These are phyloP conservation scores for Chlamydomonas incerta DNA, from an alignment of 139 green algal species.

Conservation along the genomic window DNA sequence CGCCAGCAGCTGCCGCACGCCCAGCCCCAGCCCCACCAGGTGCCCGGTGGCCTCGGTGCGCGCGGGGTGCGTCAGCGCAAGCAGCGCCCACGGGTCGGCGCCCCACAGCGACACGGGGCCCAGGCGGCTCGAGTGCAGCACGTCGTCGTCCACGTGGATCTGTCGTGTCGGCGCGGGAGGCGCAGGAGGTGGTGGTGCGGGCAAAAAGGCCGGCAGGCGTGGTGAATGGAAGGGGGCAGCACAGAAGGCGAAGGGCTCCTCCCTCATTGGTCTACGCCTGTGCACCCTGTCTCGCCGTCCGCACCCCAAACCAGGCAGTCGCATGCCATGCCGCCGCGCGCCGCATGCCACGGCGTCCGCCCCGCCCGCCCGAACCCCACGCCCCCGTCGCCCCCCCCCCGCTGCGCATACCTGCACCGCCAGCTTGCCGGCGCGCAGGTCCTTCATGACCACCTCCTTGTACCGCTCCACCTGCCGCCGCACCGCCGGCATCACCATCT, in stretches of 20 bases:
- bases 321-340: too few relatives aligned
- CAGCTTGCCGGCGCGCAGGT: slow-evolving; percentile 11
- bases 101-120: slow-evolving; percentile 10
- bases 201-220: too few relatives aligned
- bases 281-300: too few relatives aligned
- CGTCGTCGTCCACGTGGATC: slow-evolving; percentile 41
- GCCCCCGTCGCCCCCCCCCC: neutral
- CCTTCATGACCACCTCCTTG: slow-evolving; percentile 17
- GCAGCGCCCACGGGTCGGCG: slow-evolving; percentile 30
- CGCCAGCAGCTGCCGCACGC: slow-evolving; percentile 34
- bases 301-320: too few relatives aligned
- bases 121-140: neutral
- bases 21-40: slow-evolving; percentile 35
- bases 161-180: neutral
- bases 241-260: too few relatives aligned
- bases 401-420: slow-evolving; percentile 7
- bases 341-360: too few relatives aligned
- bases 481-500: neutral
- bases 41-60: slow-evolving; percentile 19
- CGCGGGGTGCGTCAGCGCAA: slow-evolving; percentile 11
- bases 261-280: too few relatives aligned
- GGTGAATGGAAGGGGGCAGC: neutral
- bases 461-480: slow-evolving; percentile 7
- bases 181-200: too few relatives aligned
- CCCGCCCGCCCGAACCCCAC: neutral